Conservation (phyloP, 345 rosid species). For the Pseudoturritis turrita region DNA sequence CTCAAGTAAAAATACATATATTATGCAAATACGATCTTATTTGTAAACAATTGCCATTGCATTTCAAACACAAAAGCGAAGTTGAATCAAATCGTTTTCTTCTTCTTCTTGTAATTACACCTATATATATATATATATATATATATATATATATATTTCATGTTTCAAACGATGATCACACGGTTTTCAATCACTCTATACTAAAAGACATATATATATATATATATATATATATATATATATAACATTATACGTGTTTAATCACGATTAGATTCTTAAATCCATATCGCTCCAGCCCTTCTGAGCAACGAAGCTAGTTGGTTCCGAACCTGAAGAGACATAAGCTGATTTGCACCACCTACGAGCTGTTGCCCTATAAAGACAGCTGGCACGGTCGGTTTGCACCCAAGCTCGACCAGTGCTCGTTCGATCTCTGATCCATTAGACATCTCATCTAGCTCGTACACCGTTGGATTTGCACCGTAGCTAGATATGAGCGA, state of each 20-base stretch:
- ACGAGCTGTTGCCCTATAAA: conserved; percentile 70
- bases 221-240: not conserved
- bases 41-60: not conserved
- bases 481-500: conserved; percentile 34
- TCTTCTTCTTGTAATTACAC: not conserved
- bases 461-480: conserved; percentile 30
- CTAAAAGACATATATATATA: not conserved
- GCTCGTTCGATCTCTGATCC: conserved; percentile 55
- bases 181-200: conserved; percentile 10
- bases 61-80: conserved; percentile 9
- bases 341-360: conserved; percentile 74
- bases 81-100: not conserved
- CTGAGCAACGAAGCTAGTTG: conserved; percentile 58
- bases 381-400: conserved; percentile 61
- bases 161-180: not conserved
- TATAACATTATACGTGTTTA: not conserved
- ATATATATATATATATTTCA: too few species aligned
- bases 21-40: conserved; percentile 1
- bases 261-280: conserved; percentile 31
- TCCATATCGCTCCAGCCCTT: conserved; percentile 82
- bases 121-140: too few species aligned
- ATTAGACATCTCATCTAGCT: conserved; percentile 37
- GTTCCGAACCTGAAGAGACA: conserved; percentile 63
- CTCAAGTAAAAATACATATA: not conserved
- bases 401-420: conserved; percentile 56